Conservation (phyloP, 108 stramenopile species). For the Nannochloropsis gaditana region DNA sequence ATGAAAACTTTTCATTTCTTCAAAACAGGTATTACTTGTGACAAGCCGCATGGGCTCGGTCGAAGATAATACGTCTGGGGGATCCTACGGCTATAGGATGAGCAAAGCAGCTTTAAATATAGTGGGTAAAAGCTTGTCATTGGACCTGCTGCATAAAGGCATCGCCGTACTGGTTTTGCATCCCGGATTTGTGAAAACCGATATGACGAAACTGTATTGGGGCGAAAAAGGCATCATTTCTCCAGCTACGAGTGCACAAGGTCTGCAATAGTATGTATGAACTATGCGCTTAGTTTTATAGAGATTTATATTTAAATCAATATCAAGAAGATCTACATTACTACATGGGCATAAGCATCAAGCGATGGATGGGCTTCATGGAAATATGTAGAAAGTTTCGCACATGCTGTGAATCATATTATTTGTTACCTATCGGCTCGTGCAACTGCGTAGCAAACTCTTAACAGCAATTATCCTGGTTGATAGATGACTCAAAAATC, state of each 20-base stretch:
- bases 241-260: neutral
- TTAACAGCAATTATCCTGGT: too few species aligned
- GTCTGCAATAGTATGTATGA: neutral
- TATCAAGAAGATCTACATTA: too few species aligned
- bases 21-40: constrained; percentile 25
- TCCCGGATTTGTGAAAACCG: neutral
- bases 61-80: constrained; percentile 26
- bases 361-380: too few species aligned
- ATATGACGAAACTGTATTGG: constrained; percentile 12
- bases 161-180: neutral
- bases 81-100: constrained; percentile 29
- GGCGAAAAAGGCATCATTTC: constrained; percentile 2
- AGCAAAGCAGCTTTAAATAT: constrained; percentile 27
- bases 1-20: neutral
- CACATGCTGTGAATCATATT: too few species aligned
- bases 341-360: too few species aligned
- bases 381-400: too few species aligned
- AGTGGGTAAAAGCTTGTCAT: neutral
- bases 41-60: constrained; percentile 27
- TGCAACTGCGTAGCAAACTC: too few species aligned
- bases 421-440: too few species aligned
- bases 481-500: too few species aligned
- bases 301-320: too few species aligned
- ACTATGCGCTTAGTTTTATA: too few species aligned
- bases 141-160: constrained; percentile 20